phyloP scores from a whole-genome alignment of 495 filamentous ascomycete genomes.

The Xylaria flabelliformis region DNA sequence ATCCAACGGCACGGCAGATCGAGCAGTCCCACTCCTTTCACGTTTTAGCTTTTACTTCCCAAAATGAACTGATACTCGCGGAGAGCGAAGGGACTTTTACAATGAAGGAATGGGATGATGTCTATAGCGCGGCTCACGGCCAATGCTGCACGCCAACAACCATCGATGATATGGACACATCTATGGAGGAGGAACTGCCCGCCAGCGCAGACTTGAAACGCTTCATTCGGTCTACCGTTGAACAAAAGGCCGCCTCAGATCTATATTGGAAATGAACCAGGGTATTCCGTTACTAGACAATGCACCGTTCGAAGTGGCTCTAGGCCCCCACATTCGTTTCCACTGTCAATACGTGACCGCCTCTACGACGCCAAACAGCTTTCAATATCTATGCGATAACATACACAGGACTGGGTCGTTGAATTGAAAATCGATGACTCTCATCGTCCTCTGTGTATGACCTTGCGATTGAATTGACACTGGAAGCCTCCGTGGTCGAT shows the following conservation, averaged over 20 bases:
- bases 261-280: constrained; percentile 63
- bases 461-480: background rate
- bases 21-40: constrained; percentile 71
- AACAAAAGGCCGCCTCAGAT: constrained; percentile 62
- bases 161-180: constrained; percentile 49
- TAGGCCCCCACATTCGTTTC: background rate
- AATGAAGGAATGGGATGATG: constrained; percentile 76
- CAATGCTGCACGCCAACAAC: constrained; percentile 63
- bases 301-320: background rate
- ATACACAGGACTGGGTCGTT: background rate
- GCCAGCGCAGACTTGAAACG: constrained; percentile 55
- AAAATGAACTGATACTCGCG: constrained; percentile 73
- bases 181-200: constrained; percentile 49
- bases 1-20: constrained; percentile 63
- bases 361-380: background rate
- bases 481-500: background rate
- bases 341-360: background rate
- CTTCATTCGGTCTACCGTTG: constrained; percentile 69
- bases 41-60: constrained; percentile 77
- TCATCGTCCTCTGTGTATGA: background rate
- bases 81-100: constrained; percentile 85
- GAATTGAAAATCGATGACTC: background rate
- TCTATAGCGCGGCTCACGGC: constrained; percentile 66
- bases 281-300: background rate
- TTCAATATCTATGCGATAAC: background rate